These are phyloP conservation scores for Trametes cingulata DNA, from an alignment of 768 basidiomycete genomes.

Conservation along the genomic window DNA sequence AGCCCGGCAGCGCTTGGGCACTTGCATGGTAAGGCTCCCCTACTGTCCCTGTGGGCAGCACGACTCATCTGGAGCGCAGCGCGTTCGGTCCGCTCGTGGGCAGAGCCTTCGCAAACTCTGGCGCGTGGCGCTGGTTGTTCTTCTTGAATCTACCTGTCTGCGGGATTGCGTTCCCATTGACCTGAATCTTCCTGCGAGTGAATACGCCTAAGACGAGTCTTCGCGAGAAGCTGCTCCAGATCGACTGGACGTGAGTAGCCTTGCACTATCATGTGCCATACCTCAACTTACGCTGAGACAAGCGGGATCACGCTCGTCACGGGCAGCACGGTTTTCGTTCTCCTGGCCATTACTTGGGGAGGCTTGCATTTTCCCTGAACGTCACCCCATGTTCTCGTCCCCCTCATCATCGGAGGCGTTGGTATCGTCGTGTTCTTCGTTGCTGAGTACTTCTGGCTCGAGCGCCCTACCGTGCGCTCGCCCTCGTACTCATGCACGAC, in stretches of 20 bases:
- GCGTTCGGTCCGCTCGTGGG: constrained; percentile 9
- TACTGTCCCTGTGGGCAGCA: too few relatives aligned
- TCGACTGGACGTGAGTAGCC: constrained; percentile 39
- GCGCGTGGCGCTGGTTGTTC: constrained; percentile 20
- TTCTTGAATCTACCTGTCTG: constrained; percentile 33
- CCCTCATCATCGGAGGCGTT: constrained; percentile 28
- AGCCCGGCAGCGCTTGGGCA: constrained; percentile 7
- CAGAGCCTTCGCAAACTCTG: constrained; percentile 23
- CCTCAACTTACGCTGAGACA: constrained; percentile 8
- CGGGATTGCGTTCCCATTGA: constrained; percentile 2
- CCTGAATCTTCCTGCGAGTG: background rate
- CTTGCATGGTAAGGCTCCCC: constrained; percentile 10
- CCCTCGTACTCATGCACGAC: background rate
- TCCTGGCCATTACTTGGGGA: constrained; percentile 44
- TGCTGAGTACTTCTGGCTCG: too few relatives aligned
- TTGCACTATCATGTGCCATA: background rate
- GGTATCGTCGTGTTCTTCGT: background rate
- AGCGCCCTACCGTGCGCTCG: too few relatives aligned
- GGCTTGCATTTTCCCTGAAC: constrained; percentile 41
- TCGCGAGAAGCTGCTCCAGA: constrained; percentile 28
- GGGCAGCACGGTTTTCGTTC: constrained; percentile 31
- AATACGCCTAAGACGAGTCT: constrained; percentile 30
- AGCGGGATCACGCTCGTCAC: constrained; percentile 1
- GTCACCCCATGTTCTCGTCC: constrained; percentile 40
- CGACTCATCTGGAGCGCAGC: background rate